These are phyloP conservation scores for Beauveria brongniartii DNA, from an alignment of 2,329 filamentous ascomycete species.

Conservation along the genomic window DNA sequence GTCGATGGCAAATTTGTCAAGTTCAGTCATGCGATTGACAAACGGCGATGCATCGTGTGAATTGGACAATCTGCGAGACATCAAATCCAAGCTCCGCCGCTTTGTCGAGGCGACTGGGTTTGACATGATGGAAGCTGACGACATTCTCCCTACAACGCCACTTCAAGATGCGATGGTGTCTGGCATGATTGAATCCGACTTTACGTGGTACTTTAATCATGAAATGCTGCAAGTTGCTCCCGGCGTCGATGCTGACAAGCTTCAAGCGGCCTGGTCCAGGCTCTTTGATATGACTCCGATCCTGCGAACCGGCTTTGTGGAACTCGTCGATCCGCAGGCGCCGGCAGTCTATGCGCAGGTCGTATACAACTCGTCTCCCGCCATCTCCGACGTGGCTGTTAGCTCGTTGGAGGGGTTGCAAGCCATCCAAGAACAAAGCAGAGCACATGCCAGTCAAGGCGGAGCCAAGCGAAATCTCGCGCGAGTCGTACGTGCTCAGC, in stretches of 20 bases:
- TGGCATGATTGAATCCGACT: slow-evolving; percentile 70
- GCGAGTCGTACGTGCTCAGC: slow-evolving; percentile 37
- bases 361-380: slow-evolving; percentile 22
- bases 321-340: slow-evolving; percentile 53
- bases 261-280: slow-evolving; percentile 53
- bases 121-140: slow-evolving; percentile 34
- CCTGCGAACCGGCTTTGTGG: slow-evolving; percentile 64
- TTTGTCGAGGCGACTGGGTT: not conserved
- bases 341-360: slow-evolving; percentile 43
- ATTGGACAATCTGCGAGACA: not conserved
- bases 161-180: slow-evolving; percentile 82
- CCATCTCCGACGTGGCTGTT: slow-evolving; percentile 19
- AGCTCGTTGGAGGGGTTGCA: slow-evolving; percentile 25
- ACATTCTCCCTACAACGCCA: slow-evolving; percentile 66
- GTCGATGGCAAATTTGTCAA: slow-evolving; percentile 54
- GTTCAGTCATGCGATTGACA: slow-evolving; percentile 8
- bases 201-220: slow-evolving; percentile 75
- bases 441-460: slow-evolving; percentile 19
- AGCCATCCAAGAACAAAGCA: slow-evolving; percentile 15
- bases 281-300: slow-evolving; percentile 59
- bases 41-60: not conserved
- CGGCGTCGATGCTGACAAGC: slow-evolving; percentile 43
- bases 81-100: not conserved
- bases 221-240: slow-evolving; percentile 59
- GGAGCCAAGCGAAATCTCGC: slow-evolving; percentile 36